A percentile compares a stretch with the other conserved stretches of the same genome.
Conservation (phyloP, 2,329 filamentous ascomycete genomes). For the Exophiala spinifera region DNA sequence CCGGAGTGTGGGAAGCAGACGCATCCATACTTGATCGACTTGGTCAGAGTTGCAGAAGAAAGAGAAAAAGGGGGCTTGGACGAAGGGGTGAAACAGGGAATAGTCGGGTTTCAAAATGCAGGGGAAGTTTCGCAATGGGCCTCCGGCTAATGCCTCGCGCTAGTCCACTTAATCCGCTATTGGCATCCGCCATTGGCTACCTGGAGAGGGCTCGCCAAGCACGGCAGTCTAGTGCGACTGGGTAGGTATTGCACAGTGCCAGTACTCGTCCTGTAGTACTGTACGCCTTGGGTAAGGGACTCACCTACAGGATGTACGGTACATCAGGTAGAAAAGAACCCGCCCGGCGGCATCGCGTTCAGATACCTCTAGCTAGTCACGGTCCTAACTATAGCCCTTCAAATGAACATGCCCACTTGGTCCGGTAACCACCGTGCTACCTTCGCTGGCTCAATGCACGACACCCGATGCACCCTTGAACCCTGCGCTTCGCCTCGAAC, state of each 20-base stretch:
- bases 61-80: slow-evolving; percentile 9
- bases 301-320: too few relatives aligned
- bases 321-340: too few relatives aligned
- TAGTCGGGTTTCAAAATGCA: slow-evolving; percentile 10
- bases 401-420: not conserved
- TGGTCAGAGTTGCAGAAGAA: slow-evolving; percentile 6
- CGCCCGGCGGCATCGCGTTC: too few relatives aligned
- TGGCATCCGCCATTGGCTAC: not conserved
- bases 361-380: too few relatives aligned
- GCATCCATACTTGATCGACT: slow-evolving; percentile 8
- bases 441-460: not conserved
- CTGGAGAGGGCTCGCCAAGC: too few relatives aligned
- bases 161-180: not conserved
- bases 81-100: slow-evolving; percentile 16
- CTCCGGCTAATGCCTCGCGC: not conserved
- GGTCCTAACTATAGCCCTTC: not conserved
- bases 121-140: not conserved
- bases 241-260: too few relatives aligned
- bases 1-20: slow-evolving; percentile 6
- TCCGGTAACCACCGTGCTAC: not conserved
- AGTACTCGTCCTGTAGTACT: too few relatives aligned
- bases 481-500: too few relatives aligned
- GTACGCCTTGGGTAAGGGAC: too few relatives aligned
- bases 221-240: too few relatives aligned
- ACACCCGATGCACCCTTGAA: too few relatives aligned